These are phyloP conservation scores for Exophiala xenobiotica DNA, from an alignment of 2,329 filamentous ascomycete genomes.

Conservation along the genomic window DNA sequence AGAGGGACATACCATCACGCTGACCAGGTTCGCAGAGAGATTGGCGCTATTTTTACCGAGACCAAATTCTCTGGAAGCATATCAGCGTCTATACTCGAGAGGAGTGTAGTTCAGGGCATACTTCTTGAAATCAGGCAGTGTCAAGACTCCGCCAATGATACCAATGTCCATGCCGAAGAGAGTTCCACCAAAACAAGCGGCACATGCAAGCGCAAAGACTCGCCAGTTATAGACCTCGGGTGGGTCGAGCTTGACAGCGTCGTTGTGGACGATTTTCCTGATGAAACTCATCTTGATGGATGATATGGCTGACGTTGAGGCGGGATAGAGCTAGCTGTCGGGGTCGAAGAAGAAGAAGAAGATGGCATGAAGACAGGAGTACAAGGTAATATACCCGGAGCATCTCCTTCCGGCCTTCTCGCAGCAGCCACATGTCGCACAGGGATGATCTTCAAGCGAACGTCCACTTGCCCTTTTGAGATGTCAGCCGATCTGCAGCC, in stretches of 20 bases:
- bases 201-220: conserved; percentile 62
- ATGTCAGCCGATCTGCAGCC: conserved; percentile 15
- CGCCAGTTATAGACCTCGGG: conserved; percentile 69
- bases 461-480: not conserved
- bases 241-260: conserved; percentile 68
- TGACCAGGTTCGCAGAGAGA: conserved; percentile 67
- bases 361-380: not conserved
- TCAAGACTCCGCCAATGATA: conserved; percentile 66
- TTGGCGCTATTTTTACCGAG: conserved; percentile 49
- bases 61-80: conserved; percentile 50
- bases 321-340: not conserved
- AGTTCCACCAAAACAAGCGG: conserved; percentile 67
- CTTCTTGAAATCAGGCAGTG: conserved; percentile 57
- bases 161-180: conserved; percentile 67
- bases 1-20: conserved; percentile 50
- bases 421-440: conserved; percentile 11
- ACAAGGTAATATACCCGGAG: conserved; percentile 8
- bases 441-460: conserved; percentile 6
- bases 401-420: conserved; percentile 1
- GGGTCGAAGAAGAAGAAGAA: not conserved
- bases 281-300: conserved; percentile 42
- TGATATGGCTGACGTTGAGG: not conserved
- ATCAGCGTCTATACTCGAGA: conserved; percentile 21
- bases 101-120: not conserved
- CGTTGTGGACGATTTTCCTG: conserved; percentile 62